Conservation (phyloP, 352 stramenopile species). For the Detonula confervacea region DNA sequence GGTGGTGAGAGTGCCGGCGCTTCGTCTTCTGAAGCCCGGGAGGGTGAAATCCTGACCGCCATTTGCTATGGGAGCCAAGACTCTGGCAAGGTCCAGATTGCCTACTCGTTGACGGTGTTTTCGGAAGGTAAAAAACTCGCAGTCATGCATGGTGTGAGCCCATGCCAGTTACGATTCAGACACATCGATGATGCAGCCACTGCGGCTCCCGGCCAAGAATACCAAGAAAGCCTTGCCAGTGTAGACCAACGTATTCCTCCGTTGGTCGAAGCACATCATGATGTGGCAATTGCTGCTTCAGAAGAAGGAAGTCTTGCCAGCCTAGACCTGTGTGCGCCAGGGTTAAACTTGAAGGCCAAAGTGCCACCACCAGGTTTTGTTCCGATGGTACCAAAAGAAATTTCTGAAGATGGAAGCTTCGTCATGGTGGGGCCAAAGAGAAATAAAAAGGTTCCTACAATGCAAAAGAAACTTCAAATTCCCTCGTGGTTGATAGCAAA, state of each 20-base stretch:
- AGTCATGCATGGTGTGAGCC: conserved; percentile 4
- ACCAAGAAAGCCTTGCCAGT: neutral
- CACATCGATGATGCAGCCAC: neutral
- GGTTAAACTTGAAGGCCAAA: neutral
- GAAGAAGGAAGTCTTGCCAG: no score
- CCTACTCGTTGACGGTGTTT: conserved; percentile 15
- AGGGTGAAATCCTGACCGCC: conserved; percentile 11
- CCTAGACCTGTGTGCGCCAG: neutral
- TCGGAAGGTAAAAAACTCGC: neutral
- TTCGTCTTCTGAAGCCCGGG: neutral
- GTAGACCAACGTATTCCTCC: neutral
- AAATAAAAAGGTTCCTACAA: neutral
- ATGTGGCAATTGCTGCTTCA: neutral
- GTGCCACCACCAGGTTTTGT: neutral
- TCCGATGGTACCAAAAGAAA: neutral
- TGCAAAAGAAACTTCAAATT: conserved; percentile 5
- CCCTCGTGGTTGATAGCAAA: conserved; percentile 5
- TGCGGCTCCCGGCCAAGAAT: neutral
- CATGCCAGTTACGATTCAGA: conserved; percentile 3
- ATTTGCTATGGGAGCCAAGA: neutral
- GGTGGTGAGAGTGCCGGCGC: neutral
- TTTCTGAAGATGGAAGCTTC: neutral
- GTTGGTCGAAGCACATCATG: no score
- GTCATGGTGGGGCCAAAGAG: neutral
- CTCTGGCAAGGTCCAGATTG: neutral